Evolutionary conservation across 805 yeast species (phyloP).

Genomic region (Ogataea zsoltii): DNA sequence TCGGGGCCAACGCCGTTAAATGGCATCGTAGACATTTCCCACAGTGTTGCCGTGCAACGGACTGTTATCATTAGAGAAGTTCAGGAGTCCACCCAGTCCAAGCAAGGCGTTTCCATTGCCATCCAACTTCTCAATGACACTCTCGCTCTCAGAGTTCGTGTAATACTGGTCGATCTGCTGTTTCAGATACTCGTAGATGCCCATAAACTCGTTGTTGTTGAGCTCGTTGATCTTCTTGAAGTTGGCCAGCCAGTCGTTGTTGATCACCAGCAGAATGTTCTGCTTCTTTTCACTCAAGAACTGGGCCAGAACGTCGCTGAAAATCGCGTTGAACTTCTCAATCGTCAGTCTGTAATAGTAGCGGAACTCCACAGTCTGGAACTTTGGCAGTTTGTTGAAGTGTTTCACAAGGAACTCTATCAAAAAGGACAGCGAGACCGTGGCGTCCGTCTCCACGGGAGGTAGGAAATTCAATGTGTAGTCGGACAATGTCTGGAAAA

Average conservation of each 20-base stretch:
- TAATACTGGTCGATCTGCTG: conserved; percentile 31
- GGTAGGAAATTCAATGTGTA: conserved; percentile 72
- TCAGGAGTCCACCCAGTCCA: conserved; percentile 31
- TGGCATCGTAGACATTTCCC: conserved; percentile 30
- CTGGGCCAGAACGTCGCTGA: conserved; percentile 25
- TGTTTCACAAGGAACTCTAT: conserved; percentile 57
- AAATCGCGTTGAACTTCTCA: conserved; percentile 36
- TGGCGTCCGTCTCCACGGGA: conserved; percentile 58
- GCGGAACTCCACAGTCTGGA: conserved; percentile 55
- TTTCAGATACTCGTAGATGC: conserved; percentile 26
- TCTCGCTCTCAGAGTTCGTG: conserved; percentile 6
- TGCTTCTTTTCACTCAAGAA: conserved; percentile 34
- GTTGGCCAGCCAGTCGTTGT: conserved; percentile 34
- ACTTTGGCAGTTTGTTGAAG: conserved; percentile 65
- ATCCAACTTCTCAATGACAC: neutral
- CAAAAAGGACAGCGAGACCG: conserved; percentile 59
- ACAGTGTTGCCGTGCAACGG: conserved; percentile 31
- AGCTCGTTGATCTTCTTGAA: conserved; percentile 32
- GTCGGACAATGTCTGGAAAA: conserved; percentile 70
- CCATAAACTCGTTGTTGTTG: conserved; percentile 30
- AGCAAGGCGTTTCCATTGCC: conserved; percentile 18
- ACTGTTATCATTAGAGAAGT: conserved; percentile 32
- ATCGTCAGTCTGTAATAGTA: conserved; percentile 40
- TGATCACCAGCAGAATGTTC: conserved; percentile 33
- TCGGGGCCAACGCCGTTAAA: conserved; percentile 8